A percentile compares a stretch with the other conserved stretches of the same genome.
phyloP scores from a whole-genome alignment of 352 stramenopile genomes.

The Lagenidium giganteum region DNA sequence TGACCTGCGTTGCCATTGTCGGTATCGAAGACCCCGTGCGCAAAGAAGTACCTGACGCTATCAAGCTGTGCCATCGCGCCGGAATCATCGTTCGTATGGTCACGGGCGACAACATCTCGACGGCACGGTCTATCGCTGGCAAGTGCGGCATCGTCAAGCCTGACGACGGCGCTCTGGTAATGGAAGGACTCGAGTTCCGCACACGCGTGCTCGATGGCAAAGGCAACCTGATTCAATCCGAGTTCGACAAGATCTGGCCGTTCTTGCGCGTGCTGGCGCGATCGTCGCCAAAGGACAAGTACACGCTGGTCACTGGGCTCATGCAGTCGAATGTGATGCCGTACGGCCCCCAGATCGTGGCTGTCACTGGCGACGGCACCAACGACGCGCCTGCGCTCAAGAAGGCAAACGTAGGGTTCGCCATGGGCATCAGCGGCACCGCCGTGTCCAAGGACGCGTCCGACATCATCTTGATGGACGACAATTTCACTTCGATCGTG shows the following conservation, averaged over 20 bases:
- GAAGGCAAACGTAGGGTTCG: constrained; percentile 95
- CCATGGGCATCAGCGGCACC: constrained; percentile 97
- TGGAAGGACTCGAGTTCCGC: constrained; percentile 69
- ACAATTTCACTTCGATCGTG: constrained; percentile 97
- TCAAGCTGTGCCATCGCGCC: constrained; percentile 89
- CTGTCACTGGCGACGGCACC: constrained; percentile 95
- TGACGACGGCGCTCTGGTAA: constrained; percentile 48
- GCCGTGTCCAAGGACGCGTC: constrained; percentile 93
- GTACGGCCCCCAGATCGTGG: constrained; percentile 86
- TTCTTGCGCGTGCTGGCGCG: constrained; percentile 88
- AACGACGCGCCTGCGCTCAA: constrained; percentile 97
- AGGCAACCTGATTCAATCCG: constrained; percentile 69
- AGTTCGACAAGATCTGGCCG: constrained; percentile 93
- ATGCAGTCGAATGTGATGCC: constrained; percentile 76
- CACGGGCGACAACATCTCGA: constrained; percentile 98
- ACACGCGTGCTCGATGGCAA: constrained; percentile 55
- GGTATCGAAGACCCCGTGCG: constrained; percentile 94
- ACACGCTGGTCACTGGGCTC: constrained; percentile 94
- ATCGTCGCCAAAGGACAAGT: constrained; percentile 96
- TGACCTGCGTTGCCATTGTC: constrained; percentile 88
- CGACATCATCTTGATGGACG: constrained; percentile 96
- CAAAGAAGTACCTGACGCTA: constrained; percentile 90
- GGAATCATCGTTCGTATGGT: constrained; percentile 99
- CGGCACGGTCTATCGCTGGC: constrained; percentile 68
- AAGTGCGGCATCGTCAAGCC: constrained; percentile 70